Evolutionary conservation across 345 rosid species (phyloP), one percentile per base, ranked within the genome.

Genomic region (Melastoma malabathricum): DNA sequence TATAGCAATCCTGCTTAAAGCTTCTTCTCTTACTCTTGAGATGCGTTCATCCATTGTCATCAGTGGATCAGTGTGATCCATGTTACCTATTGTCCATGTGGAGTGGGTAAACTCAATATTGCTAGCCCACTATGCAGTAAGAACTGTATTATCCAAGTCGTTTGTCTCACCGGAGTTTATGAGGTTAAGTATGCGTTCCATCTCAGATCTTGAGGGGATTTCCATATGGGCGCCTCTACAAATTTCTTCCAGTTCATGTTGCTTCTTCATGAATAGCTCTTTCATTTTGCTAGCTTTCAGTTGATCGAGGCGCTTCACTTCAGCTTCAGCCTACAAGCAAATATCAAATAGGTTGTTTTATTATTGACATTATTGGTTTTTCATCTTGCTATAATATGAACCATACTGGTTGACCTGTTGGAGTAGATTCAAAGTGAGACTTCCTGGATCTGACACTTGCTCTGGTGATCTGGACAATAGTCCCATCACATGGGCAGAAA

Each of bases 271-370:
- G 56, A 84, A 84, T 43, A 87, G 77, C 68, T 92, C 98, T 72
- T 83, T 81, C 76, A 81, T 92, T 77, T 83, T 92, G 73, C 81
- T 82, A 51, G 90, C 90, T 74, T 92, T 92, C 52, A 92, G 68
- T 58, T 87, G 83, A 74, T 82, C 97, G 59, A 92, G 77, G 72
- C 98, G 77, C 71, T 79, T 81, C 52, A 81, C 97, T 84, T 92
- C 97, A 44, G 88, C 82, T 75, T 84, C 98, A 68, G 79, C 84
- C 98, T 92, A 67, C 61, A 67, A 64, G 63, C 63, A 47, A 27
- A 39, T 50, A 27, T 50, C 43, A 6, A 9, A 17, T 27, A 27
- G 31, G 31, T 6, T 27, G 31, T 6, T 27, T 3, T 27, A 27
- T 27, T 27, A 27, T 18, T 41, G 46, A 44, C 23, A 15, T 10